Evolutionary conservation across 345 rosid species (phyloP).

Genomic region (Boechera stricta): DNA sequence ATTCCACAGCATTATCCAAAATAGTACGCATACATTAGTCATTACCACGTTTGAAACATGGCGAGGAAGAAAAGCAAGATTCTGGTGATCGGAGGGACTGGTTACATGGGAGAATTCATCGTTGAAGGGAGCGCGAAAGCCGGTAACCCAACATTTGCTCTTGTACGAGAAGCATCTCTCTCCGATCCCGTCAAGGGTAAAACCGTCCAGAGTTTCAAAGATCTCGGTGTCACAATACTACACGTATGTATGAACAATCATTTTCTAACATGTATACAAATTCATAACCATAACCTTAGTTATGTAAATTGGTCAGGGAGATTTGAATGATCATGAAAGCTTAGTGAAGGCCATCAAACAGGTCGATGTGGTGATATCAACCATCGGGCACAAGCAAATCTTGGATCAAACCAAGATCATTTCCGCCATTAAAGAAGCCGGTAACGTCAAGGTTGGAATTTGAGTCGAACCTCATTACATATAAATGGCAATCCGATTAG

Average conservation of each 20-base stretch:
- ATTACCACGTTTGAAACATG: not conserved
- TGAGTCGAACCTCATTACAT: not conserved
- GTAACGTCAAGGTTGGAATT: slow-evolving; percentile 41
- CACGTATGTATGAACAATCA: not conserved
- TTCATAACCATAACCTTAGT: not conserved
- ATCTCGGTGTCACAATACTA: slow-evolving; percentile 40
- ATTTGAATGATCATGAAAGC: slow-evolving; percentile 42
- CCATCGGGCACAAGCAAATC: slow-evolving; percentile 36
- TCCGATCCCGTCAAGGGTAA: slow-evolving; percentile 39
- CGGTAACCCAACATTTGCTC: slow-evolving; percentile 44
- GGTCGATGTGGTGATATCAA: slow-evolving; percentile 47
- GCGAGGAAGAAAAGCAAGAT: slow-evolving; percentile 34
- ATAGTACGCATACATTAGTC: not conserved
- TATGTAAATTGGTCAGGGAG: slow-evolving; percentile 38
- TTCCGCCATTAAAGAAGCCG: slow-evolving; percentile 50
- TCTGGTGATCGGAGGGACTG: slow-evolving; percentile 48
- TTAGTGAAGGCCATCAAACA: slow-evolving; percentile 47
- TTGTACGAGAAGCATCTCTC: slow-evolving; percentile 43
- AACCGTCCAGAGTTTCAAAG: slow-evolving; percentile 36
- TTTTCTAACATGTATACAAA: not conserved
- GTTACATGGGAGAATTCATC: slow-evolving; percentile 41
- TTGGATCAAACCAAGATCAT: slow-evolving; percentile 45
- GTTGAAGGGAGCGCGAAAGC: slow-evolving; percentile 41
- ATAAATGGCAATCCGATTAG: no score
- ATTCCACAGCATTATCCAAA: not conserved